Evolutionary conservation across 2,329 filamentous ascomycete species (phyloP), one percentile per base, ranked within the genome.

Genomic region (Colletotrichum eremochloae): DNA sequence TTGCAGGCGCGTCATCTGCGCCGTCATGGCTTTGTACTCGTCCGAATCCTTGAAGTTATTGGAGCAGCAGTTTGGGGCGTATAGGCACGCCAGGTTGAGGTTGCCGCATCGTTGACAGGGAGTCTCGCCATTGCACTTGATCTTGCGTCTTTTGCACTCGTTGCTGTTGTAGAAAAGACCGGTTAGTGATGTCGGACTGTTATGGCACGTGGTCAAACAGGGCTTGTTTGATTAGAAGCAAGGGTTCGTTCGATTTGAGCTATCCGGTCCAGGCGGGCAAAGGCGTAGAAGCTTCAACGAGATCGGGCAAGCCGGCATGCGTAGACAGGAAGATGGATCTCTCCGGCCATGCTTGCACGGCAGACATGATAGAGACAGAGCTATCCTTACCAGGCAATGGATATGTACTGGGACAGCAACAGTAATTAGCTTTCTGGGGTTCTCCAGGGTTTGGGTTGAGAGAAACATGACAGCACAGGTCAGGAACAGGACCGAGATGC

Each of bases 1-100:
- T 80, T 98, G 95, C 33, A 98, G 87, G 11, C 88, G 87, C 14
- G 85, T 84, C 71, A 98, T 90, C 75, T 96, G 93, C 44, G 88
- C 86, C 67, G 90, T 89, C 91, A 98, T 94, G 48, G 91, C 88
- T 78, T 91, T 93, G 85, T 95, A 98, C 80, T 98, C 95, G 12
- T 97, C 94, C 58, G 94, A 95, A 78, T 98, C 95, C 81, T 96
- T 96, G 87, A 97, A 95, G 81, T 90, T 94, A 84, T 90, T 95
- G 74, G 89, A 84, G 79, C 89, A 91, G 80, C 90, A 91, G 77
- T 91, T 91, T 18, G 90, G 87, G 7, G 90, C 86, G 81, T 93
- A 93, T 56, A 91, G 83, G 77, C 91, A 93, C 74, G 87, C 81
- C 24, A 92, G 84, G 76, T 89, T 90, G 80, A 93, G 89, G 76